A percentile compares a stretch with the other conserved stretches of the same genome.
Evolutionary conservation across 108 stramenopile genomes (phyloP).

Genomic region (Poteriospumella lacustris): DNA sequence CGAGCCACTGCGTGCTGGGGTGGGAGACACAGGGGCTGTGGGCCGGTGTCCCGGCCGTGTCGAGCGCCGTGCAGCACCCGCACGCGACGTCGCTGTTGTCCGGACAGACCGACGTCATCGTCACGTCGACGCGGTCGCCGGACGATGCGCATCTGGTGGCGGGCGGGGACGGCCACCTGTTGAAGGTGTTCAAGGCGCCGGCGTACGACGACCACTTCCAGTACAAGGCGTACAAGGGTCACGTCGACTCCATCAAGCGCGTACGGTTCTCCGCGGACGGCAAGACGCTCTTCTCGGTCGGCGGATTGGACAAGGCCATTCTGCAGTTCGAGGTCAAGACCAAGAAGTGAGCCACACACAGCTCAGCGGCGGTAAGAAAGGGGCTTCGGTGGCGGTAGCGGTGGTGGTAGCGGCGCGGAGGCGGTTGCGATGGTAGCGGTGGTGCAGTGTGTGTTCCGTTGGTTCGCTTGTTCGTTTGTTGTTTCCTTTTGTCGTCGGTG

Average conservation of each 20-base stretch:
- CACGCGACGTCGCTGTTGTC: no score
- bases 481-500: no score
- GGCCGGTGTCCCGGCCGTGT: no score
- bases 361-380: no score
- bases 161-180: background rate
- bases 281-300: constrained; percentile 15
- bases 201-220: constrained; percentile 9
- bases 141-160: background rate
- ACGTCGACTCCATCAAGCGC: constrained; percentile 31
- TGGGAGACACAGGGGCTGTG: constrained; percentile 28
- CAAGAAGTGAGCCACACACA: background rate
- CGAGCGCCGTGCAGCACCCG: no score
- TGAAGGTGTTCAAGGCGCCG: constrained; percentile 14
- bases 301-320: constrained; percentile 35
- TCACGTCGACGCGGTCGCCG: no score
- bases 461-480: no score
- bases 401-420: no score
- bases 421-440: no score
- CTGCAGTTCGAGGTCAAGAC: constrained; percentile 11
- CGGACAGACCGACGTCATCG: no score
- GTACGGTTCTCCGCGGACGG: constrained; percentile 22
- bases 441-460: no score
- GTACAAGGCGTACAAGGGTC: constrained; percentile 31
- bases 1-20: constrained; percentile 8
- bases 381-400: no score